Percentiles rank a stretch among this genome's conserved stretches.
phyloP scores from a whole-genome alignment of 2,329 filamentous ascomycete genomes.

The Phyllosticta capitalensis region DNA sequence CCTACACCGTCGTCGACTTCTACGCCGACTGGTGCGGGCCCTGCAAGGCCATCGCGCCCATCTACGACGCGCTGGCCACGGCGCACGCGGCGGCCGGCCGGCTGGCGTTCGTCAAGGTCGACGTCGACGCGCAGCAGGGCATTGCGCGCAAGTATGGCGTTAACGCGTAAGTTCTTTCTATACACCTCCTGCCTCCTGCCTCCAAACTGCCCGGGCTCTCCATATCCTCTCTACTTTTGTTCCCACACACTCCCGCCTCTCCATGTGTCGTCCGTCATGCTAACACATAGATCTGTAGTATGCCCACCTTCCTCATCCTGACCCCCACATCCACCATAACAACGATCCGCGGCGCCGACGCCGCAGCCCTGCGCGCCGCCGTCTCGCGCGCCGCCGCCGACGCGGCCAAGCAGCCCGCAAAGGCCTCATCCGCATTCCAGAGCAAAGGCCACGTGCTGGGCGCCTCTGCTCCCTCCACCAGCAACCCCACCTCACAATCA shows the following conservation, averaged over 20 bases:
- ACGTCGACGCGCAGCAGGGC: constrained; percentile 44
- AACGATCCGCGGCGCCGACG: constrained; percentile 40
- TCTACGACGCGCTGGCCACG: constrained; percentile 43
- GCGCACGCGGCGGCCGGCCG: constrained; percentile 37
- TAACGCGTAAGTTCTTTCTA: constrained; percentile 31
- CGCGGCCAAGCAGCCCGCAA: constrained; percentile 27
- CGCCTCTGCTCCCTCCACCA: background rate
- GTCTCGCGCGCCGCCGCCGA: constrained; percentile 36
- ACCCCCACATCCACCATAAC: constrained; percentile 35
- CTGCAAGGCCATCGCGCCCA: constrained; percentile 45
- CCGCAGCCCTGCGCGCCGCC: constrained; percentile 38
- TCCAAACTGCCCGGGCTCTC: too few relatives aligned
- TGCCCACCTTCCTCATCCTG: constrained; percentile 42
- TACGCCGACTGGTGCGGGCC: constrained; percentile 49
- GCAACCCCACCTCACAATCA: background rate
- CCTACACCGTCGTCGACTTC: constrained; percentile 41
- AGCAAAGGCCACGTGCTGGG: constrained; percentile 37
- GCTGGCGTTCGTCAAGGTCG: constrained; percentile 45
- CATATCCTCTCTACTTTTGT: too few relatives aligned
- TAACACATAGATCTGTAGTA: constrained; percentile 18
- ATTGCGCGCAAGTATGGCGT: constrained; percentile 42
- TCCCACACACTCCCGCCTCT: too few relatives aligned
- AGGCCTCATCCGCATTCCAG: constrained; percentile 26
- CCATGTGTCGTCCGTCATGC: too few relatives aligned
- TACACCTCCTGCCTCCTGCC: background rate